Evolutionary conservation across 306 rosid species (phyloP), one percentile per base, ranked within the genome.

Genomic region (Pterocarpus santalinus): DNA sequence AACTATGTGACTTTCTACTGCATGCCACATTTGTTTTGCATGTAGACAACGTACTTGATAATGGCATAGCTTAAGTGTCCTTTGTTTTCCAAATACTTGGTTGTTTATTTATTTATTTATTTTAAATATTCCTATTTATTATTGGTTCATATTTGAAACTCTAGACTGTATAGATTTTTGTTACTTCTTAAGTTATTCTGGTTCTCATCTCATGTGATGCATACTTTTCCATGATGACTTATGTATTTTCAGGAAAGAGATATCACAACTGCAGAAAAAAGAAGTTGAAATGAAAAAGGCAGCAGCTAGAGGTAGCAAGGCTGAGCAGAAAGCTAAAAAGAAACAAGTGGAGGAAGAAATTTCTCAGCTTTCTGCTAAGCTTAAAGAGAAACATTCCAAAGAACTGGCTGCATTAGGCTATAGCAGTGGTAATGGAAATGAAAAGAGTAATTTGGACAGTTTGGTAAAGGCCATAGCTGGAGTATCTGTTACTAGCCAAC

Each of bases 261-360:
- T 81, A 75, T 88, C 92, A 32, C 83, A 82, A 62, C 82, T 95
- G 82, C 98, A 90, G 90, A 91, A 89, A 81, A 93, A 88, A 80
- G 98, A 96, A 92, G 76, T 79, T 57, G 97, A 84, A 80, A 84
- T 90, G 90, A 93, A 93, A 72, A 95, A 89, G 85, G 86, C 88
- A 11, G 96, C 99, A 10, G 99, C 98, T 41, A 90, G 84, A 84
- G 98, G 98, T 49, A 93, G 98, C 97, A 96, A 93, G 84, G 98
- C 99, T 61, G 97, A 92, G 83, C 98, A 93, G 88, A 93, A 90
- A 84, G 74, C 90, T 46, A 96, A 93, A 90, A 96, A 96, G 81
- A 96, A 89, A 82, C 97, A 93, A 80, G 98, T 96, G 85, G 99
- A 96, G 90, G 98, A 93, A 82, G 94, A 92, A 80, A 82, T 96